Conservation (phyloP, 768 basidiomycete genomes). For the Solioccasus polychromus region DNA sequence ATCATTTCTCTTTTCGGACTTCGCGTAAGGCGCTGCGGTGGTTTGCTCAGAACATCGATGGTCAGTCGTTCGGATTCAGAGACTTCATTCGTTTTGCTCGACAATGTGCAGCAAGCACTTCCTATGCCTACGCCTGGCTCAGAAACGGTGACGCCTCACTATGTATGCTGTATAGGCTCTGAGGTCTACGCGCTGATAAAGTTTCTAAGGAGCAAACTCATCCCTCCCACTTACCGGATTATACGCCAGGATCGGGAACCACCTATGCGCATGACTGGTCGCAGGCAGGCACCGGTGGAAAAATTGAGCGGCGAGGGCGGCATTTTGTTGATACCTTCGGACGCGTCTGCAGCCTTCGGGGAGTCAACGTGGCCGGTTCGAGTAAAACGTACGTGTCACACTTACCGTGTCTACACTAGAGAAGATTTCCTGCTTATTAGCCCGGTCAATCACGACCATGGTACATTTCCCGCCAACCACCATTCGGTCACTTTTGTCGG, state of each 20-base stretch:
- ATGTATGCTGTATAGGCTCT: background rate
- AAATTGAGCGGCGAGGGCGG: conserved; percentile 60
- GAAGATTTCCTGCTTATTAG: conserved; percentile 33
- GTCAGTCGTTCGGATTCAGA: conserved; percentile 36
- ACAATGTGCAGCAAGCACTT: conserved; percentile 10
- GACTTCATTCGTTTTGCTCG: conserved; percentile 48
- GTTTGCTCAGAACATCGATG: no score
- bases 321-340: conserved; percentile 82
- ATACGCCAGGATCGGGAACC: conserved; percentile 43
- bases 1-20: conserved; percentile 7
- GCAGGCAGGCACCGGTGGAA: conserved; percentile 48
- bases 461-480: conserved; percentile 63
- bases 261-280: conserved; percentile 81
- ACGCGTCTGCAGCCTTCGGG: conserved; percentile 76
- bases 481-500: conserved; percentile 79
- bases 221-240: conserved; percentile 45
- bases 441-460: conserved; percentile 65
- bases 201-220: conserved; percentile 37
- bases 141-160: conserved; percentile 3
- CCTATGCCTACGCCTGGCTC: background rate
- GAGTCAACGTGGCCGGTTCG: conserved; percentile 81
- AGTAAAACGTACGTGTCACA: conserved; percentile 63
- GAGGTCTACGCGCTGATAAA: background rate
- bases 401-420: conserved; percentile 6
- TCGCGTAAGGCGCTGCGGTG: no score